Percentiles rank a stretch among this genome's conserved stretches.
Evolutionary conservation across 2,329 filamentous ascomycete species (phyloP).

Genomic region (Emmonsiellopsis sp.): DNA sequence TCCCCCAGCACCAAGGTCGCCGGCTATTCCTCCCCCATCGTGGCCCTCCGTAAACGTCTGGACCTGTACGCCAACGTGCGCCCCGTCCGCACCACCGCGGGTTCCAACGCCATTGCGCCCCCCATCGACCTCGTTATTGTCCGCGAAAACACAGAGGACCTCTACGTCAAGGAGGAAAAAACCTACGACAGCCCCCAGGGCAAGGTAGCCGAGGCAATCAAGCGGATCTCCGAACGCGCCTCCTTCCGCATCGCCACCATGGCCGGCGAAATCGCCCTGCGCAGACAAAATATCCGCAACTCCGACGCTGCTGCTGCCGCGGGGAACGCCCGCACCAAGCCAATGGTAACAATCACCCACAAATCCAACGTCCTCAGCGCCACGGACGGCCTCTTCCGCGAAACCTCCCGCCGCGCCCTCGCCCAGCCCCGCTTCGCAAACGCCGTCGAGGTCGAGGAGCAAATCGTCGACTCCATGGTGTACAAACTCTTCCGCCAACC

Average conservation of each 20-base stretch:
- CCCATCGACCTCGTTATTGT: slow-evolving; percentile 97
- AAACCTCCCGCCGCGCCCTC: slow-evolving; percentile 65
- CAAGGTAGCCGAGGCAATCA: slow-evolving; percentile 93
- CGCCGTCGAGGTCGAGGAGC: slow-evolving; percentile 70
- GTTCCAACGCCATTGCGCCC: slow-evolving; percentile 35
- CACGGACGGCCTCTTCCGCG: slow-evolving; percentile 91
- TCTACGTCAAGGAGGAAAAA: slow-evolving; percentile 94
- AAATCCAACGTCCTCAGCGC: slow-evolving; percentile 96
- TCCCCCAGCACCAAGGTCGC: slow-evolving; percentile 83
- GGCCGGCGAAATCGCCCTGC: slow-evolving; percentile 86
- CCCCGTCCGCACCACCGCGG: slow-evolving; percentile 74
- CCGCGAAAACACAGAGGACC: slow-evolving; percentile 95
- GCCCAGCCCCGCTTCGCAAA: slow-evolving; percentile 51
- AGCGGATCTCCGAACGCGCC: slow-evolving; percentile 85
- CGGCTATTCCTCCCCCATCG: slow-evolving; percentile 94
- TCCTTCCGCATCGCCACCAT: slow-evolving; percentile 80
- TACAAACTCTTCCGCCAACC: slow-evolving; percentile 99
- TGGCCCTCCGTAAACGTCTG: slow-evolving; percentile 89
- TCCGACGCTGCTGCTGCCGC: slow-evolving; percentile 29
- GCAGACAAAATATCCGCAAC: slow-evolving; percentile 70
- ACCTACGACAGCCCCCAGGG: slow-evolving; percentile 62
- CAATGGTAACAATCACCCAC: slow-evolving; percentile 92
- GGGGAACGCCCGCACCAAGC: slow-evolving; percentile 50
- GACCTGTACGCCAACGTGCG: slow-evolving; percentile 96
- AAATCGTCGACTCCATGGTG: slow-evolving; percentile 98